Conservation (phyloP, 495 filamentous ascomycete species). For the Oidiodendron maius region DNA sequence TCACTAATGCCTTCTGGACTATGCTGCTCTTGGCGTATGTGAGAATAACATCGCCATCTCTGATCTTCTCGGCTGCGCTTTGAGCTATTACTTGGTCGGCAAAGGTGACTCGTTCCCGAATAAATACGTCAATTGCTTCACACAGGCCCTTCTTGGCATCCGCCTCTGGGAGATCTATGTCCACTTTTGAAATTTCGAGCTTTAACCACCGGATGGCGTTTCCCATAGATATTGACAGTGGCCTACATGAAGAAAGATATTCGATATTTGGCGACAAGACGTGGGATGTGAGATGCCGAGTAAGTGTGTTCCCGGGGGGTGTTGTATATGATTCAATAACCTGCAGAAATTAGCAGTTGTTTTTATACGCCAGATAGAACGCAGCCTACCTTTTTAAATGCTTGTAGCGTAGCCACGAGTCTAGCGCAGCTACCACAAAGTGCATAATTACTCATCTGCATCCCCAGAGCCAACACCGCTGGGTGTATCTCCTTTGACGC, state of each 20-base stretch:
- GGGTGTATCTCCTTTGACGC: conserved; percentile 88
- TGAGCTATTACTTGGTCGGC: conserved; percentile 79
- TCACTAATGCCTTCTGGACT: conserved; percentile 69
- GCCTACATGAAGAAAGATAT: conserved; percentile 85
- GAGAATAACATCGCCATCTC: conserved; percentile 73
- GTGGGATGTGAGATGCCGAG: conserved; percentile 88
- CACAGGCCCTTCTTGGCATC: conserved; percentile 71
- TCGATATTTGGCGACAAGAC: conserved; percentile 90
- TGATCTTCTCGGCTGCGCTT: conserved; percentile 63
- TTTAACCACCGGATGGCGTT: conserved; percentile 95
- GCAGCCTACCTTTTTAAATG: conserved; percentile 83
- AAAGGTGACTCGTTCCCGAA: conserved; percentile 80
- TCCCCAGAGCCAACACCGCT: conserved; percentile 73
- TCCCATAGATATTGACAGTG: conserved; percentile 89
- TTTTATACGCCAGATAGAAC: too few species aligned
- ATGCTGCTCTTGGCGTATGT: conserved; percentile 87
- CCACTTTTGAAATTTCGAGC: conserved; percentile 76
- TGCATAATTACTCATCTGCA: conserved; percentile 85
- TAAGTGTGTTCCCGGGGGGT: conserved; percentile 71
- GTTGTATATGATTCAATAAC: conserved; percentile 90
- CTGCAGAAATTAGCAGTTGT: conserved; percentile 32
- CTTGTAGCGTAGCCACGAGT: conserved; percentile 78
- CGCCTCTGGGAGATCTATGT: conserved; percentile 71
- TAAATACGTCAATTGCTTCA: conserved; percentile 80
- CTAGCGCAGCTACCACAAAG: conserved; percentile 87